A percentile compares a stretch with the other conserved stretches of the same genome.
These are phyloP conservation scores for Hypoxylon sp. DNA, from an alignment of 2,329 filamentous ascomycete species.

Conservation along the genomic window DNA sequence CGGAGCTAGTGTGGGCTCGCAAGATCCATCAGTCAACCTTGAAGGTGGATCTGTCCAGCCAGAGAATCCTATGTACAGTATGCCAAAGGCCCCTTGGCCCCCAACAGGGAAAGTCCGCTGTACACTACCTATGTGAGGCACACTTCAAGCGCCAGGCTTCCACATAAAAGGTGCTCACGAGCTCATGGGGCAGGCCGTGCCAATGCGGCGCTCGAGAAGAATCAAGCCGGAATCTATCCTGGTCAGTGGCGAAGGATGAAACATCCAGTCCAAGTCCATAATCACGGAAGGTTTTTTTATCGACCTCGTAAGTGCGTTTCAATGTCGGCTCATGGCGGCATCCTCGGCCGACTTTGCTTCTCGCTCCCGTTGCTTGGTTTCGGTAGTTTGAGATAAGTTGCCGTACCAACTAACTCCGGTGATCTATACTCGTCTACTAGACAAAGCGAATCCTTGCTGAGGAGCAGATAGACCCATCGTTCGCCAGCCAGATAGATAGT, in stretches of 20 bases:
- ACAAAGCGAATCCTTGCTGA: not conserved
- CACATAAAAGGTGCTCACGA: not conserved
- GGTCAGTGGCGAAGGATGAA: not conserved
- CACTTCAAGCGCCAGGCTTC: not conserved
- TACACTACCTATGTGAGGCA: conserved; percentile 6
- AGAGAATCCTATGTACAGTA: not conserved
- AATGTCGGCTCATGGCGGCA: not conserved
- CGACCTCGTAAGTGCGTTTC: not conserved
- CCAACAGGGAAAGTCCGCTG: conserved; percentile 7
- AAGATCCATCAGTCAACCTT: conserved; percentile 7
- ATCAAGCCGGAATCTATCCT: not conserved
- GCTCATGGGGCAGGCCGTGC: not conserved
- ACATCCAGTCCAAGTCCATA: not conserved
- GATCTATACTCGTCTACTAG: not conserved
- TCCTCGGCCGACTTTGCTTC: not conserved
- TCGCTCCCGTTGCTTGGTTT: not conserved
- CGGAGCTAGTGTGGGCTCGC: conserved; percentile 1
- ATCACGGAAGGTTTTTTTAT: conserved; percentile 11
- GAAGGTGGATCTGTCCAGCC: not conserved
- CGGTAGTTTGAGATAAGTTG: conserved; percentile 3
- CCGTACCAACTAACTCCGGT: not conserved
- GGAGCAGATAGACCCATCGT: not conserved
- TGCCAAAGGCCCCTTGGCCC: too few species aligned
- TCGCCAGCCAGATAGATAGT: not conserved
- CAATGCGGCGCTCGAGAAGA: not conserved